phyloP scores from a whole-genome alignment of 2,329 filamentous ascomycete species.

The Westerdykella aurantiaca region DNA sequence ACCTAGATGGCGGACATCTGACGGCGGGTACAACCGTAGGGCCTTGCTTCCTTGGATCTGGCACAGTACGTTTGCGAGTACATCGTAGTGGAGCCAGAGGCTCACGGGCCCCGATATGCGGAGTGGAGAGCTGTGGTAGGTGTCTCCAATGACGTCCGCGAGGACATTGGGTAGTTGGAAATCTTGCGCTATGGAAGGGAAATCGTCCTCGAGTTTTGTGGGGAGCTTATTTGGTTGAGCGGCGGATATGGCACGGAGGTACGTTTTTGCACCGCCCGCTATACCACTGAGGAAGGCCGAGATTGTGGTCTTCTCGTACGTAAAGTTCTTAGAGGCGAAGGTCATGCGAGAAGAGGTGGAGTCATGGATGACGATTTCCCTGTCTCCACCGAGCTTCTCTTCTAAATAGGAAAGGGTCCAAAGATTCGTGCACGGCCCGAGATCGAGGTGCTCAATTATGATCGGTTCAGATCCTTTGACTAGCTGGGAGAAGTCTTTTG shows the following conservation, averaged over 20 bases:
- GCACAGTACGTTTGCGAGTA: constrained; percentile 82
- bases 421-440: constrained; percentile 60
- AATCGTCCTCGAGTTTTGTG: constrained; percentile 66
- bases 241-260: constrained; percentile 71
- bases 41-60: constrained; percentile 70
- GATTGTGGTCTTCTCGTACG: constrained; percentile 64
- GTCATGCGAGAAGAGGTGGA: constrained; percentile 63
- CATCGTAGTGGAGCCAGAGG: constrained; percentile 90
- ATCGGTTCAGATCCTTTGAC: constrained; percentile 55
- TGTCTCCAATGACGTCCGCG: constrained; percentile 49
- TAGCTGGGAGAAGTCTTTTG: constrained; percentile 55
- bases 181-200: constrained; percentile 61
- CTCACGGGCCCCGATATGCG: constrained; percentile 73
- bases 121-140: constrained; percentile 70
- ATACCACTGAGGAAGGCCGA: constrained; percentile 58
- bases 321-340: constrained; percentile 78
- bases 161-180: constrained; percentile 64
- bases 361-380: constrained; percentile 68
- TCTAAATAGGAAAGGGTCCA: constrained; percentile 69
- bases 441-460: constrained; percentile 58
- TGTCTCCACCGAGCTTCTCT: constrained; percentile 36
- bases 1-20: constrained; percentile 62
- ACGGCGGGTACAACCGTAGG: constrained; percentile 71
- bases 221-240: constrained; percentile 63
- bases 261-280: constrained; percentile 57